Conservation (phyloP, 768 basidiomycete genomes). For the Boletus rufocinnamomeus region DNA sequence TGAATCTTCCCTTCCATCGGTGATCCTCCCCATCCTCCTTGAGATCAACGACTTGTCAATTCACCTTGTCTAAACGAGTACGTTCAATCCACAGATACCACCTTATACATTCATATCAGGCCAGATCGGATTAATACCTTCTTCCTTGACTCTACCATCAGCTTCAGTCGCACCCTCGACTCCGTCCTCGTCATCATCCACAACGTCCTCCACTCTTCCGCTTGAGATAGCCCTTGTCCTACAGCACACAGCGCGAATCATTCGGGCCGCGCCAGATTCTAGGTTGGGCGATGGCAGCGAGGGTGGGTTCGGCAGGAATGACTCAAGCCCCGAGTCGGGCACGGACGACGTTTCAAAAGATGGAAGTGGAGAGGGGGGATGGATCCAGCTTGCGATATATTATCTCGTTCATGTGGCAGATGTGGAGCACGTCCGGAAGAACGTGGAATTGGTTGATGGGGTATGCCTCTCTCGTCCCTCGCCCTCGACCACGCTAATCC, state of each 20-base stretch:
- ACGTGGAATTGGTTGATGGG: conserved; percentile 32
- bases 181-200: conserved; percentile 47
- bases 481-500: not conserved
- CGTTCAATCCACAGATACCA: conserved; percentile 51
- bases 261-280: conserved; percentile 53
- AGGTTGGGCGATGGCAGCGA: conserved; percentile 34
- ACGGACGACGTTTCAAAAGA: conserved; percentile 38
- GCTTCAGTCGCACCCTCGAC: conserved; percentile 32
- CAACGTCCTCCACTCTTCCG: conserved; percentile 51
- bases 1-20: conserved; percentile 9
- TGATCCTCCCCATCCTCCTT: not conserved
- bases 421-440: conserved; percentile 43
- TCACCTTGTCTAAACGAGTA: not conserved
- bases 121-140: conserved; percentile 89
- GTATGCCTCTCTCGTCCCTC: conserved; percentile 16
- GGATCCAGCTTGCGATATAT: conserved; percentile 64
- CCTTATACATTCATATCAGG: conserved; percentile 88
- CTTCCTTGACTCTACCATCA: conserved; percentile 67
- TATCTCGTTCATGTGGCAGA: conserved; percentile 59
- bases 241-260: conserved; percentile 79
- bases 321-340: conserved; percentile 5
- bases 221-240: conserved; percentile 71
- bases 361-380: conserved; percentile 41
- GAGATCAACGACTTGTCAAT: not conserved
- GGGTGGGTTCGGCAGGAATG: conserved; percentile 28